Evolutionary conservation across 768 basidiomycete species (phyloP).

Genomic region (Phallus indusiatus): DNA sequence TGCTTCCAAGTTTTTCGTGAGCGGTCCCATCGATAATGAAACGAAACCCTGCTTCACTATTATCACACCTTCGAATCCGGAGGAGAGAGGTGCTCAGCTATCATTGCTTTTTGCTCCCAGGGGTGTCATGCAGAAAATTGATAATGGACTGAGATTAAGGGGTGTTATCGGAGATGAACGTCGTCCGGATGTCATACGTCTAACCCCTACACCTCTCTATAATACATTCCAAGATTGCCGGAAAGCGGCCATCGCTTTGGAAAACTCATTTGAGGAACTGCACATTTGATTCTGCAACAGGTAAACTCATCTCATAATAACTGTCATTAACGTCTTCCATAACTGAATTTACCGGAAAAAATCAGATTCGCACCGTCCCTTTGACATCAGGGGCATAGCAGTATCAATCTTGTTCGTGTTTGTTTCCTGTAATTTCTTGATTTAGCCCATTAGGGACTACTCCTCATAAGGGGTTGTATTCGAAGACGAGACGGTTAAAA

Average conservation of each 20-base stretch:
- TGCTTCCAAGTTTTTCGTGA: conserved; percentile 54
- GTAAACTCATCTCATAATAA: no score
- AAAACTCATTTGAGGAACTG: conserved; percentile 27
- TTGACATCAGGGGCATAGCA: no score
- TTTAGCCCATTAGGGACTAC: no score
- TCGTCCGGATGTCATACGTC: conserved; percentile 82
- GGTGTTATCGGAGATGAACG: conserved; percentile 93
- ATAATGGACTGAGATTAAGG: conserved; percentile 43
- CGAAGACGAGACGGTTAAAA: no score
- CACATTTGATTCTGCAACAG: no score
- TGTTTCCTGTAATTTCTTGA: no score
- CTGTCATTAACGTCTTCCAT: no score
- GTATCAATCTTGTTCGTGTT: no score
- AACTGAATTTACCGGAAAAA: no score
- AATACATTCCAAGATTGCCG: conserved; percentile 75
- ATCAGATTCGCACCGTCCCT: no score
- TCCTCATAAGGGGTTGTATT: no score
- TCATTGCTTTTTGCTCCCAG: conserved; percentile 74
- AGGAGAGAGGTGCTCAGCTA: conserved; percentile 75
- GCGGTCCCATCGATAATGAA: background rate
- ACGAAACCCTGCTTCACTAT: conserved; percentile 66
- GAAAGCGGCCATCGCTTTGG: conserved; percentile 53
- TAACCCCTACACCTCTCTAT: conserved; percentile 83
- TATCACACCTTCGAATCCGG: conserved; percentile 68
- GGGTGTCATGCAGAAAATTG: conserved; percentile 62